Conservation (phyloP, 352 stramenopile species). For the Globisporangium megalacanthum region DNA sequence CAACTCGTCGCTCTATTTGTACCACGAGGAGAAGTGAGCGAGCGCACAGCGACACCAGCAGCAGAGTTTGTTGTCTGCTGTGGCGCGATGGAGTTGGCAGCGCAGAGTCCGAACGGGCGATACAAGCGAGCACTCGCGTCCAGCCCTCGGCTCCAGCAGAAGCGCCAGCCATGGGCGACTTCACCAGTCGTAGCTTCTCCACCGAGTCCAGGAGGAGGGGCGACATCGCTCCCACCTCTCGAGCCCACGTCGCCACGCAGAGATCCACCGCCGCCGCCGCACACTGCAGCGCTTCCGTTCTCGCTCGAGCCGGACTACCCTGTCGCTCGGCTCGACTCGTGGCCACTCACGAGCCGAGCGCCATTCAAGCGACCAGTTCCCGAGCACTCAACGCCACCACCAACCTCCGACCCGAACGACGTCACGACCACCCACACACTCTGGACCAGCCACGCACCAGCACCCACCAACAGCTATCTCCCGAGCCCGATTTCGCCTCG, state of each 20-base stretch:
- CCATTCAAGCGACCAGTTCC: conserved; percentile 8
- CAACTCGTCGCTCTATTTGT: not conserved
- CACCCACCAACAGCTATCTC: not conserved
- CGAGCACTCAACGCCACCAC: not conserved
- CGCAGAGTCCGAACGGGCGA: not conserved
- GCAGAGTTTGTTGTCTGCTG: no score
- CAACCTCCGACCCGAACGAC: not conserved
- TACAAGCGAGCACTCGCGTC: not conserved
- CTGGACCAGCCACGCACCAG: not conserved
- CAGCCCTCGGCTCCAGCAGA: not conserved
- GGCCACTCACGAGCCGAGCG: conserved; percentile 23
- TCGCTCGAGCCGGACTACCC: conserved; percentile 16
- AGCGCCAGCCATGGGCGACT: not conserved
- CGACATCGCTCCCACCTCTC: conserved; percentile 2
- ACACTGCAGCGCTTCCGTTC: not conserved
- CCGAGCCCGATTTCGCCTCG: conserved; percentile 11
- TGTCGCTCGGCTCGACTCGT: conserved; percentile 30
- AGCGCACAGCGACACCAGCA: no score
- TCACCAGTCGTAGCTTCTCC: not conserved
- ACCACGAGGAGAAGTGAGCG: no score
- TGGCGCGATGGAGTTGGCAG: conserved; percentile 1
- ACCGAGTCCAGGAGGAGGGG: not conserved
- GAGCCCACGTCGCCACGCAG: conserved; percentile 1
- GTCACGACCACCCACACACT: conserved; percentile 1
- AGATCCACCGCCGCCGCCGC: not conserved